Evolutionary conservation across 352 stramenopile species (phyloP).

Genomic region (Phytophthora podocarpi): DNA sequence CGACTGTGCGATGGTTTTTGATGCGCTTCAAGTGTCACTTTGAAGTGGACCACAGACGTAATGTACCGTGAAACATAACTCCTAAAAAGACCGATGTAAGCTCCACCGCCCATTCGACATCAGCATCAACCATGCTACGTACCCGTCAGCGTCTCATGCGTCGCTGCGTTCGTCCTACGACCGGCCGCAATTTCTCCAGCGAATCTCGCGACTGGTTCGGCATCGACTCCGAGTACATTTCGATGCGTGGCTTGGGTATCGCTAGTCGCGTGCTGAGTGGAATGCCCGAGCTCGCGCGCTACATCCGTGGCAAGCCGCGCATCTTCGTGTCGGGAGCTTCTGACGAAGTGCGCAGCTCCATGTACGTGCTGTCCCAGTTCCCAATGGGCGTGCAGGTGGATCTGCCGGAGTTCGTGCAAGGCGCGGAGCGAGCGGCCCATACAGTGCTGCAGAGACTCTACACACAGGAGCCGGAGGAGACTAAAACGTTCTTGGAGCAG

Average conservation of each 20-base stretch:
- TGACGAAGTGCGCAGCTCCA: slow-evolving; percentile 48
- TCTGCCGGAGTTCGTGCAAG: slow-evolving; percentile 48
- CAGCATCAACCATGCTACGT: slow-evolving; percentile 13
- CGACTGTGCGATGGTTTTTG: not conserved
- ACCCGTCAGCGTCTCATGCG: not conserved
- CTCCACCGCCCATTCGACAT: slow-evolving; percentile 4
- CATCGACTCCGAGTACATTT: slow-evolving; percentile 33
- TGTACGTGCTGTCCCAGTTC: slow-evolving; percentile 62
- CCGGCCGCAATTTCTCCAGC: slow-evolving; percentile 15
- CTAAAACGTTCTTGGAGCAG: slow-evolving; percentile 29
- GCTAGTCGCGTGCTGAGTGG: slow-evolving; percentile 19
- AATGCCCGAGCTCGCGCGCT: slow-evolving; percentile 26
- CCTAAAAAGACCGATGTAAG: not conserved
- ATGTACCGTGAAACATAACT: not conserved
- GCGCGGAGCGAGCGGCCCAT: slow-evolving; percentile 40
- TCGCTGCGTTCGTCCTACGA: not conserved
- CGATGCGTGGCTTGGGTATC: slow-evolving; percentile 26
- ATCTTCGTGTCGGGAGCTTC: slow-evolving; percentile 39
- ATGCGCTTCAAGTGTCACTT: slow-evolving; percentile 15
- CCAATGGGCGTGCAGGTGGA: slow-evolving; percentile 34
- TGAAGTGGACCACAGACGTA: not conserved
- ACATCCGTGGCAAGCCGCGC: slow-evolving; percentile 19
- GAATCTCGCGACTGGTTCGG: slow-evolving; percentile 15
- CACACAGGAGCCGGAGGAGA: slow-evolving; percentile 17
- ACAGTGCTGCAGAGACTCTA: slow-evolving; percentile 60